A percentile compares a stretch with the other conserved stretches of the same genome.
Conservation (phyloP, 2,329 filamentous ascomycete species). For the Aspergillus sp. region DNA sequence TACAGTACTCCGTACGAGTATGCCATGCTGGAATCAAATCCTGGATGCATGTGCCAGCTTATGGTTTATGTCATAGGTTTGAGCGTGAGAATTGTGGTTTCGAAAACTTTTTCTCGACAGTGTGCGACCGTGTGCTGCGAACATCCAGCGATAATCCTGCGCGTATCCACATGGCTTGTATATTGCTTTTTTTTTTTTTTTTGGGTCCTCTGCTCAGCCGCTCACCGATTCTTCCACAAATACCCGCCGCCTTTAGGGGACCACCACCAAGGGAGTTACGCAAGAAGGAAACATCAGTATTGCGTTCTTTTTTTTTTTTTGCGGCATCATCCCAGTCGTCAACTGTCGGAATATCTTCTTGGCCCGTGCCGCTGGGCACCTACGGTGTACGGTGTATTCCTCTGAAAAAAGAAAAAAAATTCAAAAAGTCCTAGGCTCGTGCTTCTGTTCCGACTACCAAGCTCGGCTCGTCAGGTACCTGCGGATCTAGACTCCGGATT, state of each 20-base stretch:
- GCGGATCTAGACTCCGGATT: not conserved
- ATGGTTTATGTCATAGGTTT: too few relatives aligned
- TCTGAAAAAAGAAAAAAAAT: too few relatives aligned
- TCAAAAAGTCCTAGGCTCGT: not conserved
- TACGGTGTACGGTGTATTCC: not conserved
- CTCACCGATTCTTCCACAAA: not conserved
- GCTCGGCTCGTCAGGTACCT: not conserved
- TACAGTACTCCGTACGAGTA: too few relatives aligned
- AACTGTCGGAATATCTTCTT: not conserved
- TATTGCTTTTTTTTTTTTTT: slow-evolving; percentile 9
- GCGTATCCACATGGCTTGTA: not conserved
- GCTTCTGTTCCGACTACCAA: not conserved
- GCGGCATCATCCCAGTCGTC: not conserved
- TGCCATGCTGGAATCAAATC: not conserved
- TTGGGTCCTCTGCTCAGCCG: not conserved
- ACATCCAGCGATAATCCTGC: not conserved
- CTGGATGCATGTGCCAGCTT: not conserved
- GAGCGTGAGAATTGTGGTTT: not conserved
- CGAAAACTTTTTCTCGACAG: not conserved
- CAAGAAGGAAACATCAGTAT: not conserved
- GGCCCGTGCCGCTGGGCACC: not conserved
- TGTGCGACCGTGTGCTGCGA: not conserved
- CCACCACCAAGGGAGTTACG: not conserved
- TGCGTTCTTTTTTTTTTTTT: not conserved
- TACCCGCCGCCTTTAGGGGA: not conserved